A percentile compares a stretch with the other conserved stretches of the same genome.
Conservation (phyloP, 2,329 filamentous ascomycete species). For the Grosmannia huntii region DNA sequence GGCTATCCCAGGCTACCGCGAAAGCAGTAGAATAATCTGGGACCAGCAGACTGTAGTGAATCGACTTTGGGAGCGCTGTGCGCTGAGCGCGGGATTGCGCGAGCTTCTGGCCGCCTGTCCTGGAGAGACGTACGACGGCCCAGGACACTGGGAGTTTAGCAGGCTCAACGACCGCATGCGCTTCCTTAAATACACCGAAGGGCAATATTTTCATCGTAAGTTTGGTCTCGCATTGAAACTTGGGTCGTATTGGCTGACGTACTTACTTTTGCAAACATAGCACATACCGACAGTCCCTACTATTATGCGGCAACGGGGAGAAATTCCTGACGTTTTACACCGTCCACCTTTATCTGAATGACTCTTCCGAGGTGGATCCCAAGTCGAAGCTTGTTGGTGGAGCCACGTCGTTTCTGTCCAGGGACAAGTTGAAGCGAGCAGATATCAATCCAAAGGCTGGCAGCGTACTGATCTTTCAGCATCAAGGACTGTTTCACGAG, state of each 20-base stretch:
- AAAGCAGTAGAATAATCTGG: conserved; percentile 68
- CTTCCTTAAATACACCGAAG: conserved; percentile 58
- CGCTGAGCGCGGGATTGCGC: conserved; percentile 25
- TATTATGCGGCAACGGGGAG: conserved; percentile 41
- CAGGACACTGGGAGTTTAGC: conserved; percentile 27
- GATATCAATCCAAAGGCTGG: conserved; percentile 44
- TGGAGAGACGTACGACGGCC: conserved; percentile 16
- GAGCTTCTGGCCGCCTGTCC: conserved; percentile 22
- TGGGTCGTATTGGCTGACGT: background rate
- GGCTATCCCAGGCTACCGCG: conserved; percentile 43
- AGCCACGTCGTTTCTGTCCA: conserved; percentile 40
- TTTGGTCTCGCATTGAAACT: conserved; percentile 3
- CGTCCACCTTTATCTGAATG: conserved; percentile 42
- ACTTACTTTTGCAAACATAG: conserved; percentile 8
- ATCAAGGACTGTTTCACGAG: conserved; percentile 35
- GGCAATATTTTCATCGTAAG: conserved; percentile 57
- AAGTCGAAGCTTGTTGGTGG: conserved; percentile 32
- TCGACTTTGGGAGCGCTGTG: conserved; percentile 49
- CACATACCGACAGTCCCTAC: conserved; percentile 50
- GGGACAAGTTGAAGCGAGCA: conserved; percentile 26
- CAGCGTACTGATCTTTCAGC: conserved; percentile 48
- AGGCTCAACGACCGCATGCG: conserved; percentile 61
- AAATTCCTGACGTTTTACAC: conserved; percentile 37
- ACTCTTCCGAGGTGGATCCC: conserved; percentile 28
- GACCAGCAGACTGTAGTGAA: conserved; percentile 50